Base-by-base conservation (phyloP, 2,329 filamentous ascomycete genomes). In the Helicocarpus griseus region DNA sequence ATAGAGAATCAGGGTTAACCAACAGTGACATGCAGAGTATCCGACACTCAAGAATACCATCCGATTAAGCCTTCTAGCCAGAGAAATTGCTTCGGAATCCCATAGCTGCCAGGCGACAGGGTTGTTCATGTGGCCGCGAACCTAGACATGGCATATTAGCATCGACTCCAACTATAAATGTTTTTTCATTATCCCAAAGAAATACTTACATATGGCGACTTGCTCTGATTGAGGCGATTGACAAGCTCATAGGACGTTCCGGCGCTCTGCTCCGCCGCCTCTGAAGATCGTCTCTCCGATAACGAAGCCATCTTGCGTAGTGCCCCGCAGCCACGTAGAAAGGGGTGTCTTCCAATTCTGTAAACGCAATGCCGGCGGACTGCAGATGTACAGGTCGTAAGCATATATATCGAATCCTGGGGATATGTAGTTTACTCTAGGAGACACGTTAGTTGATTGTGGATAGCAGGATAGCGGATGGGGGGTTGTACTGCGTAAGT, bases 1-100 rank as follows among this genome's bases (percentile, higher is more conserved):
- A 21, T 33, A 29, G 14, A 19, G 21, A 31, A 41, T 14, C 11
- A 26, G 13, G 45, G 50, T 6, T 39, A 38, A 74, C 85, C 65
- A 72, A 93, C 93, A 95, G 73, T 97, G 91, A 67, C 93, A 97
- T 39, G 93, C 89, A 19, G 86, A 86, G 73, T 95, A 98, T 46
- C 93, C 93, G 63, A 97, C 90, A 66, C 91, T 94, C 55, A 97
- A 75, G 65, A 96, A 97, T 54, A 98, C 83, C 53, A 95, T 77
- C 63, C 89, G 87, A 68, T 97, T 94, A 60, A 90, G 82, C 60
- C 77, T 80, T 67, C 81, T 86, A 14, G 93, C 91, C 45, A 89
- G 76, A 56, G 80, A 79, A 50, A 96, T 76, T 14, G 88, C 82
- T 62, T 89, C 83, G 21, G 85, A 77, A 58, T 85, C 85, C 76